Evolutionary conservation across 2,329 filamentous ascomycete species (phyloP).

Genomic region (Neopestalotiopsis sp.): DNA sequence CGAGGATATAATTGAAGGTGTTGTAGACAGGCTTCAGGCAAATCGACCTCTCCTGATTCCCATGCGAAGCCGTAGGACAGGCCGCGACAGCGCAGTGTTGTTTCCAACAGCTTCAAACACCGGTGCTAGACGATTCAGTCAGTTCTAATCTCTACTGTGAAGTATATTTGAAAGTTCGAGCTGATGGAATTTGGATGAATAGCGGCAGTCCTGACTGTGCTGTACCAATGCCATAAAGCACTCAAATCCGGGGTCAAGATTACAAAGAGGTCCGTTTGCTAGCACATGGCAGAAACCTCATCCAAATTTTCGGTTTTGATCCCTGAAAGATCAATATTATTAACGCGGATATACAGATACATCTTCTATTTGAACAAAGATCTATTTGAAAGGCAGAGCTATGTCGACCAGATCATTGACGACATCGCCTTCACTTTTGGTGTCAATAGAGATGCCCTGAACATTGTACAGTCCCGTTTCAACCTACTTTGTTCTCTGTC

Average conservation of each 20-base stretch:
- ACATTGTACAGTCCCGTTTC: conserved; percentile 61
- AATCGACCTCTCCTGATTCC: conserved; percentile 52
- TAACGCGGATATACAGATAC: conserved; percentile 56
- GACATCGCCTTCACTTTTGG: conserved; percentile 74
- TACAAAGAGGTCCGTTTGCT: conserved; percentile 62
- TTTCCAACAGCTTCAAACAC: conserved; percentile 28
- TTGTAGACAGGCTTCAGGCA: conserved; percentile 40
- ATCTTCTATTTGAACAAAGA: conserved; percentile 80
- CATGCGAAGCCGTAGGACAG: conserved; percentile 42
- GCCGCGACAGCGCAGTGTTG: conserved; percentile 25
- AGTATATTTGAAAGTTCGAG: neutral
- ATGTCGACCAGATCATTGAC: conserved; percentile 76
- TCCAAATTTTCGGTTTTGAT: neutral
- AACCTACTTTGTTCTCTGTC: neutral
- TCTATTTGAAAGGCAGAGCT: conserved; percentile 70
- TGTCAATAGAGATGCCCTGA: conserved; percentile 67
- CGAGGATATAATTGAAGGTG: conserved; percentile 53
- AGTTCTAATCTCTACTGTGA: conserved; percentile 23
- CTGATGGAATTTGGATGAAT: conserved; percentile 1
- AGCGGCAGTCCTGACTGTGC: conserved; percentile 63
- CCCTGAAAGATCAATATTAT: neutral
- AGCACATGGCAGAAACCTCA: too few relatives aligned
- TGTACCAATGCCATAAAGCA: conserved; percentile 65
- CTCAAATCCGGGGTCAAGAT: conserved; percentile 58
- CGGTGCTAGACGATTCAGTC: conserved; percentile 35